phyloP scores from a whole-genome alignment of 2,329 filamentous ascomycete genomes.

The Chrysosporium queenslandicum region DNA sequence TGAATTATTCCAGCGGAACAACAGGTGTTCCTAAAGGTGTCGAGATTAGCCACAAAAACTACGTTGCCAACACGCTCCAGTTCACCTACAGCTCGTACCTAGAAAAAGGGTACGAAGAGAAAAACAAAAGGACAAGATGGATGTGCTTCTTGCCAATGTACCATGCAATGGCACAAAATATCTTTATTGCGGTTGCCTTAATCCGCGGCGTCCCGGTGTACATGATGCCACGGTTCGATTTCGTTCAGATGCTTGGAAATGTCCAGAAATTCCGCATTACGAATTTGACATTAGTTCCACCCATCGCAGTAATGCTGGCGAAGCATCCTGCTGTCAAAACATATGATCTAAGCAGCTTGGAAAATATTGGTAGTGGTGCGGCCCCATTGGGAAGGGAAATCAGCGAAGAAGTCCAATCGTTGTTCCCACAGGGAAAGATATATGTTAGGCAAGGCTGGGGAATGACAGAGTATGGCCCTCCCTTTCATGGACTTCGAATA shows the following conservation, averaged over 20 bases:
- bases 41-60: constrained; percentile 66
- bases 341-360: constrained; percentile 59
- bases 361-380: constrained; percentile 53
- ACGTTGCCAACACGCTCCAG: constrained; percentile 59
- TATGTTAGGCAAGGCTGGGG: constrained; percentile 68
- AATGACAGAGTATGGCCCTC: constrained; percentile 57
- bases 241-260: constrained; percentile 58
- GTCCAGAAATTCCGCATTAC: constrained; percentile 61
- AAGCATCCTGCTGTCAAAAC: constrained; percentile 58
- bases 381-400: constrained; percentile 56
- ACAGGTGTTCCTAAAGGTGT: constrained; percentile 80
- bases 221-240: constrained; percentile 69
- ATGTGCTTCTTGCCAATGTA: constrained; percentile 70
- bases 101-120: constrained; percentile 42
- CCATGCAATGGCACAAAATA: constrained; percentile 62
- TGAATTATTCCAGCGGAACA: constrained; percentile 67
- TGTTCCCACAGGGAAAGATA: constrained; percentile 43
- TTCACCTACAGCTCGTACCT: constrained; percentile 42
- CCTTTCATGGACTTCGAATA: not conserved
- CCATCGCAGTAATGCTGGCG: constrained; percentile 61
- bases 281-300: constrained; percentile 57
- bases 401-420: constrained; percentile 47
- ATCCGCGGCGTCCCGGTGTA: constrained; percentile 57
- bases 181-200: constrained; percentile 53
- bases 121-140: constrained; percentile 34